Evolutionary conservation across 495 filamentous ascomycete species (phyloP).

Genomic region (Tuber melanosporum): DNA sequence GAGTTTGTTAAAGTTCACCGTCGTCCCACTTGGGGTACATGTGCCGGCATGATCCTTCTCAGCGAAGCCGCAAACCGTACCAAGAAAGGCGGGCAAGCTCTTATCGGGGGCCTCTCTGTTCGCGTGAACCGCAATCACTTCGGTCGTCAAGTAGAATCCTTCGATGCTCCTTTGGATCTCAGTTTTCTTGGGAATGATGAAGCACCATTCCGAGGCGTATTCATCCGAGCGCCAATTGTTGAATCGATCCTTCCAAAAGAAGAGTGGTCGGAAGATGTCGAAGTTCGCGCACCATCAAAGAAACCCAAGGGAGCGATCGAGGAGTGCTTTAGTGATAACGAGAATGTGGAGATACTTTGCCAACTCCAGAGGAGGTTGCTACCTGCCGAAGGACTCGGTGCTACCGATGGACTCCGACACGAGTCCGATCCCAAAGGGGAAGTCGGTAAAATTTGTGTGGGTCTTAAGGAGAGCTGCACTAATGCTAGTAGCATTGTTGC

Average conservation of each 20-base stretch:
- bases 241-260: constrained; percentile 63
- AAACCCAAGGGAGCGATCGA: constrained; percentile 25
- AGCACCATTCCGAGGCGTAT: constrained; percentile 68
- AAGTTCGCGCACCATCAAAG: constrained; percentile 56
- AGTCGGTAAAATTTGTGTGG: constrained; percentile 18
- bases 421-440: constrained; percentile 11
- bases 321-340: constrained; percentile 22
- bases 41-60: constrained; percentile 87
- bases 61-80: constrained; percentile 80
- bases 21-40: constrained; percentile 93
- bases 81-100: constrained; percentile 84
- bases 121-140: constrained; percentile 94
- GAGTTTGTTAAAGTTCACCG: constrained; percentile 84
- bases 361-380: constrained; percentile 47
- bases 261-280: constrained; percentile 52
- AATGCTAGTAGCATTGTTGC: constrained; percentile 65
- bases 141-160: constrained; percentile 88
- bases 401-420: constrained; percentile 42
- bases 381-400: constrained; percentile 40
- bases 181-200: constrained; percentile 57
- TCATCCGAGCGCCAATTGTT: constrained; percentile 91
- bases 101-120: constrained; percentile 88
- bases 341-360: constrained; percentile 55
- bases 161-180: constrained; percentile 68
- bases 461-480: constrained; percentile 48